phyloP scores from a whole-genome alignment of 1,139 yeast genomes.

The Yamadazyma triangularis region DNA sequence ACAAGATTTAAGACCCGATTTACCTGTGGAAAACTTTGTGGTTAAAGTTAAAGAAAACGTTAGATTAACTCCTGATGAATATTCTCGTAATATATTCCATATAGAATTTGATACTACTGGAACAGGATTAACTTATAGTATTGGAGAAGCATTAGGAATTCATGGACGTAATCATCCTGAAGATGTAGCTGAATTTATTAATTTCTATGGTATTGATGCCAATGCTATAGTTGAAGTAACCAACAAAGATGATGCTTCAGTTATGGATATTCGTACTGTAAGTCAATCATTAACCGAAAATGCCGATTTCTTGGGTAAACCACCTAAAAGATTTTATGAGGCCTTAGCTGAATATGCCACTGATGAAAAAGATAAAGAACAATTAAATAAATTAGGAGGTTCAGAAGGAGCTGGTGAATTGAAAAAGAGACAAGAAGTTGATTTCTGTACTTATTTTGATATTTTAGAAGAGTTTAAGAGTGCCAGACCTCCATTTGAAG shows the following conservation, averaged over 20 bases:
- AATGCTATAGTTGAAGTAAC: conserved; percentile 68
- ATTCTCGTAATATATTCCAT: conserved; percentile 94
- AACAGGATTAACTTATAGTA: conserved; percentile 85
- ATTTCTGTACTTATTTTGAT: conserved; percentile 77
- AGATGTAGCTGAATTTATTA: conserved; percentile 64
- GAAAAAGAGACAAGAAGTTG: conserved; percentile 82
- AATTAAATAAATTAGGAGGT: conserved; percentile 60
- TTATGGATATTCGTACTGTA: conserved; percentile 72
- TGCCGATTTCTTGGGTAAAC: conserved; percentile 88
- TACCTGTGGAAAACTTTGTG: conserved; percentile 79
- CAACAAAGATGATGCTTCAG: conserved; percentile 56
- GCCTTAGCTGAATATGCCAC: conserved; percentile 69
- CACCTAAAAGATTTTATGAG: conserved; percentile 93
- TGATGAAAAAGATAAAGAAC: conserved; percentile 61
- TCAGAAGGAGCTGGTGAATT: conserved; percentile 84
- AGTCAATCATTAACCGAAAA: conserved; percentile 77
- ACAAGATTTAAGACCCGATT: conserved; percentile 76
- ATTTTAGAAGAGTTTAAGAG: conserved; percentile 75
- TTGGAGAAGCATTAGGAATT: conserved; percentile 96
- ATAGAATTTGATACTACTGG: conserved; percentile 90
- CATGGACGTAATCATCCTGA: conserved; percentile 80
- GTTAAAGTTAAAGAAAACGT: conserved; percentile 90
- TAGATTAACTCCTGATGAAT: conserved; percentile 87
- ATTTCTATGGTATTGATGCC: conserved; percentile 67
- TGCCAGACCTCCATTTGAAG: conserved; percentile 75